These are phyloP conservation scores for Cystobasidium ongulense DNA, from an alignment of 768 basidiomycete genomes.

Conservation along the genomic window DNA sequence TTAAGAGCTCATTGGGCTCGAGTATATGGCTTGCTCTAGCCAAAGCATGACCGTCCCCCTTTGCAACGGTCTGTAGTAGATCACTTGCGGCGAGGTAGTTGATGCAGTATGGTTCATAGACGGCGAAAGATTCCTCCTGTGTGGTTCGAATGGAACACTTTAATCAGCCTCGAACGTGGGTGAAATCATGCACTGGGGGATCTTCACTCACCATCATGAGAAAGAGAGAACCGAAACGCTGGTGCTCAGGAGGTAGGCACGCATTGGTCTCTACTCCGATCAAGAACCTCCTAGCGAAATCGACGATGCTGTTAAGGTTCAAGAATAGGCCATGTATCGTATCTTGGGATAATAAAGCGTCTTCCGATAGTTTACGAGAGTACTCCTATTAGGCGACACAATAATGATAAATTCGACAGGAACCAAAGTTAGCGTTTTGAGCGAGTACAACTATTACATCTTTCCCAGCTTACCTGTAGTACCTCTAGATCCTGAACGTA, in stretches of 20 bases:
- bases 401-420: background rate
- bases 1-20: slow-evolving; percentile 84
- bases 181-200: background rate
- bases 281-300: slow-evolving; percentile 90
- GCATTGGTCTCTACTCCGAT: slow-evolving; percentile 80
- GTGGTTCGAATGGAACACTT: slow-evolving; percentile 17
- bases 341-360: slow-evolving; percentile 81
- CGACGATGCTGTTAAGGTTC: slow-evolving; percentile 83
- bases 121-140: slow-evolving; percentile 90
- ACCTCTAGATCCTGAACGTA: slow-evolving; percentile 96
- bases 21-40: slow-evolving; percentile 44
- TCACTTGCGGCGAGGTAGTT: slow-evolving; percentile 84
- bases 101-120: slow-evolving; percentile 95
- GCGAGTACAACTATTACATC: too few relatives aligned
- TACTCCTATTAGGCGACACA: slow-evolving; percentile 59
- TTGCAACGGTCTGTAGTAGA: slow-evolving; percentile 50
- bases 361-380: slow-evolving; percentile 68
- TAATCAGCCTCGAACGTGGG: background rate
- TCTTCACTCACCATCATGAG: slow-evolving; percentile 51
- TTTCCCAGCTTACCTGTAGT: slow-evolving; percentile 77
- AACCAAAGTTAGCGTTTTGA: background rate
- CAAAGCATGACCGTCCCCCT: slow-evolving; percentile 54
- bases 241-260: slow-evolving; percentile 70
- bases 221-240: slow-evolving; percentile 81
- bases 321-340: slow-evolving; percentile 94